Evolutionary conservation across 2,329 filamentous ascomycete species (phyloP).

Genomic region (Lasiodiplodia gonubiensis): DNA sequence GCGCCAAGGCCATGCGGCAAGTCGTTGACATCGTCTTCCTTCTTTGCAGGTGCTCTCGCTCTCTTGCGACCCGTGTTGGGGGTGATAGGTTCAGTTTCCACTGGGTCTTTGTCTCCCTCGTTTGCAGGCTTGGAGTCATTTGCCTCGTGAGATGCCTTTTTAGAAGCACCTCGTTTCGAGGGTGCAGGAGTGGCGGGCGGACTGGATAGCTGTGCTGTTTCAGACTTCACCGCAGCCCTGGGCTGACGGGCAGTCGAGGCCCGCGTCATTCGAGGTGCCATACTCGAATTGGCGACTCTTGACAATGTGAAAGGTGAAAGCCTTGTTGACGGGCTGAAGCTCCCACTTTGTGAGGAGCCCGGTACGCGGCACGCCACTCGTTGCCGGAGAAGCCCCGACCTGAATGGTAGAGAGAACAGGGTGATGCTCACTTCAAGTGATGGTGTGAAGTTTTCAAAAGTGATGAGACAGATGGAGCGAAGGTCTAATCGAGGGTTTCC

Average conservation of each 20-base stretch:
- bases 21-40: conserved; percentile 52
- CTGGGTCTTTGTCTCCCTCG: neutral
- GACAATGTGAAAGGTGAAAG: neutral
- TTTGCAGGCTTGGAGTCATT: conserved; percentile 32
- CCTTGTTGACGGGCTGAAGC: neutral
- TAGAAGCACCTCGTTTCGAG: conserved; percentile 6
- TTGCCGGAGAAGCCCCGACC: conserved; percentile 12
- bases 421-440: neutral
- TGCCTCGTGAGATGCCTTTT: conserved; percentile 36
- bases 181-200: conserved; percentile 48
- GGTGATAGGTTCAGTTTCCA: conserved; percentile 29
- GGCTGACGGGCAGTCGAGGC: conserved; percentile 36
- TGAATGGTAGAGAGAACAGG: neutral
- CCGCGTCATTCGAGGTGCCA: conserved; percentile 41
- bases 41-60: conserved; percentile 41
- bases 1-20: conserved; percentile 64
- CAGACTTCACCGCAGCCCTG: conserved; percentile 29
- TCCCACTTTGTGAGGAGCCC: neutral
- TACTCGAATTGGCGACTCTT: conserved; percentile 28
- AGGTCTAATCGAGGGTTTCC: neutral
- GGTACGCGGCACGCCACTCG: neutral
- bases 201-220: conserved; percentile 51
- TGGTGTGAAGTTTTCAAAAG: neutral
- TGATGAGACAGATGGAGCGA: neutral
- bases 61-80: conserved; percentile 43